phyloP scores from a whole-genome alignment of 768 basidiomycete species.

The Chalciporus chontae region DNA sequence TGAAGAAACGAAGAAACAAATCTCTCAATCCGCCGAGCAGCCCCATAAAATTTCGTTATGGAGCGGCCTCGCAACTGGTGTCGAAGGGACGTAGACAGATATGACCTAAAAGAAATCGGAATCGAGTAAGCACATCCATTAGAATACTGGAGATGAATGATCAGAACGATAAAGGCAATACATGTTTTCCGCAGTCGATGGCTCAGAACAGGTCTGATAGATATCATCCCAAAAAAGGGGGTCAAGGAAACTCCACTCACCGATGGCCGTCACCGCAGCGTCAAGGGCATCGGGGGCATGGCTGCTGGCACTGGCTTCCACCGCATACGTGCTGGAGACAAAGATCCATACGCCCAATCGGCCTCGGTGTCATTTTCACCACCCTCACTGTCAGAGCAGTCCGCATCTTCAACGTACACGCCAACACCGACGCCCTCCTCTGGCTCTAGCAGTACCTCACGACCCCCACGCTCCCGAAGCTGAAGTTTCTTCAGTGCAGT shows the following conservation, averaged over 20 bases:
- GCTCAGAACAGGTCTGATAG: slow-evolving; percentile 80
- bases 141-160: neutral
- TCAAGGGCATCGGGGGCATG: slow-evolving; percentile 48
- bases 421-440: slow-evolving; percentile 69
- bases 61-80: neutral
- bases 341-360: slow-evolving; percentile 61
- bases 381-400: slow-evolving; percentile 33
- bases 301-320: slow-evolving; percentile 54
- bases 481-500: slow-evolving; percentile 71
- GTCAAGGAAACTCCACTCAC: slow-evolving; percentile 22
- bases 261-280: slow-evolving; percentile 15
- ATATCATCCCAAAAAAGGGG: slow-evolving; percentile 51
- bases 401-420: slow-evolving; percentile 76
- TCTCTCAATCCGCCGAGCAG: neutral
- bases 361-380: slow-evolving; percentile 24
- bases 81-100: neutral
- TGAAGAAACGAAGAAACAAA: neutral
- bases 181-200: slow-evolving; percentile 50
- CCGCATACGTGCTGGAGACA: slow-evolving; percentile 44
- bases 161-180: slow-evolving; percentile 58
- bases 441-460: slow-evolving; percentile 64
- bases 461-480: slow-evolving; percentile 40
- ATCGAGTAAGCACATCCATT: slow-evolving; percentile 5
- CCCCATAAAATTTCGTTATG: neutral
- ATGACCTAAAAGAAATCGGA: slow-evolving; percentile 7